phyloP scores from a whole-genome alignment of 768 basidiomycete species.

The Leccinum subgranulosum region DNA sequence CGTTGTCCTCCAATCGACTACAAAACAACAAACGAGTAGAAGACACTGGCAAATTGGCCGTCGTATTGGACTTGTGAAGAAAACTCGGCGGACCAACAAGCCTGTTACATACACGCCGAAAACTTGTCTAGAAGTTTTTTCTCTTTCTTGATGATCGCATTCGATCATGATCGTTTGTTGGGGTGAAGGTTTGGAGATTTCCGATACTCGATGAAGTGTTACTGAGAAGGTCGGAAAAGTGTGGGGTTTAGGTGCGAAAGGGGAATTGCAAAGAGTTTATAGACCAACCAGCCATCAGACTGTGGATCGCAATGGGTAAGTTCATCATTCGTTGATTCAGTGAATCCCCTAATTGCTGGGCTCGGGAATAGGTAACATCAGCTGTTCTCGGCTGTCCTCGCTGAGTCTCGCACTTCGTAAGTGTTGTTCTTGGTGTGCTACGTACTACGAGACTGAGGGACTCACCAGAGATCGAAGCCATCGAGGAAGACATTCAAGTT shows the following conservation, averaged over 20 bases:
- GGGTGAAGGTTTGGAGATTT: neutral
- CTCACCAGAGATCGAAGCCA: neutral
- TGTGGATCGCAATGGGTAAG: neutral
- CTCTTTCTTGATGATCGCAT: slow-evolving; percentile 1
- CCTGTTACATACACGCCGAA: neutral
- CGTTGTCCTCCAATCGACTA: no score
- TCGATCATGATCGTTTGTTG: neutral
- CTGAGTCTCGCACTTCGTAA: neutral
- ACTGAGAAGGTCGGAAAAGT: neutral
- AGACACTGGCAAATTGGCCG: no score
- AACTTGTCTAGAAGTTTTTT: slow-evolving; percentile 39
- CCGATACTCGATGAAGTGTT: neutral
- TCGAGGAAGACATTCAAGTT: neutral
- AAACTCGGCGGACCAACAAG: no score
- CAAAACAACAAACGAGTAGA: no score
- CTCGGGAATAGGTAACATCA: neutral
- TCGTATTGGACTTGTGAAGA: no score
- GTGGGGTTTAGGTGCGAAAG: neutral
- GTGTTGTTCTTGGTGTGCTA: no score
- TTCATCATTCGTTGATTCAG: neutral
- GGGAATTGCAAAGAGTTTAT: neutral
- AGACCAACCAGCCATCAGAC: neutral
- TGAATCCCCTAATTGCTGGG: neutral
- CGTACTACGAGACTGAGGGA: neutral
- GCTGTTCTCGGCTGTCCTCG: neutral